Evolutionary conservation across 1,139 yeast species (phyloP).

Genomic region (Geotrichum klebahnii): DNA sequence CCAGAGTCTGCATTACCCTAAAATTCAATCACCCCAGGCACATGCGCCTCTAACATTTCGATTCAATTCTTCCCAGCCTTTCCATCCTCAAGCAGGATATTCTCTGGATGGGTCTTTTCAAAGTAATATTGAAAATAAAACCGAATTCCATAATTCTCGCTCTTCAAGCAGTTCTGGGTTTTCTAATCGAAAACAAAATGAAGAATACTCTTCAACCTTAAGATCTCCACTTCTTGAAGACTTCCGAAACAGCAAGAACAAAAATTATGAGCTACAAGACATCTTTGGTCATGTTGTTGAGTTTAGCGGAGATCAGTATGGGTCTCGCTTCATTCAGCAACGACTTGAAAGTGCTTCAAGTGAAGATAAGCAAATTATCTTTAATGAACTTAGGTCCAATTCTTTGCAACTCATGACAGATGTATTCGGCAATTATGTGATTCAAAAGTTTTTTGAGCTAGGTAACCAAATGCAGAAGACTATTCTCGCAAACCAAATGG

Average conservation of each 20-base stretch:
- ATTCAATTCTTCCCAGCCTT: conserved; percentile 4
- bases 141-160: not conserved
- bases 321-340: conserved; percentile 92
- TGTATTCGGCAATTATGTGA: conserved; percentile 95
- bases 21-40: conserved; percentile 4
- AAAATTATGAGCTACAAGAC: conserved; percentile 60
- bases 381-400: conserved; percentile 74
- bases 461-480: conserved; percentile 70
- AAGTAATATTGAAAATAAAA: not conserved
- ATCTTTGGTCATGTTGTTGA: conserved; percentile 86
- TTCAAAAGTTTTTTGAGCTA: conserved; percentile 86
- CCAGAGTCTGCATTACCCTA: not conserved
- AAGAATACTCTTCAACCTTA: conserved; percentile 33
- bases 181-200: conserved; percentile 6
- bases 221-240: conserved; percentile 83
- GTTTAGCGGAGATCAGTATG: conserved; percentile 94
- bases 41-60: not conserved
- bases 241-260: conserved; percentile 65
- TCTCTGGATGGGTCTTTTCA: conserved; percentile 4
- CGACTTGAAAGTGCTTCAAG: conserved; percentile 61
- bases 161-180: not conserved
- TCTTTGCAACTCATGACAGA: conserved; percentile 86
- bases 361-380: conserved; percentile 74
- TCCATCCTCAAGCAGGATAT: conserved; percentile 1
- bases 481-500: conserved; percentile 68